These are phyloP conservation scores for Macadamia integrifolia DNA, from an alignment of 164 flowering plant species.

Conservation along the genomic window DNA sequence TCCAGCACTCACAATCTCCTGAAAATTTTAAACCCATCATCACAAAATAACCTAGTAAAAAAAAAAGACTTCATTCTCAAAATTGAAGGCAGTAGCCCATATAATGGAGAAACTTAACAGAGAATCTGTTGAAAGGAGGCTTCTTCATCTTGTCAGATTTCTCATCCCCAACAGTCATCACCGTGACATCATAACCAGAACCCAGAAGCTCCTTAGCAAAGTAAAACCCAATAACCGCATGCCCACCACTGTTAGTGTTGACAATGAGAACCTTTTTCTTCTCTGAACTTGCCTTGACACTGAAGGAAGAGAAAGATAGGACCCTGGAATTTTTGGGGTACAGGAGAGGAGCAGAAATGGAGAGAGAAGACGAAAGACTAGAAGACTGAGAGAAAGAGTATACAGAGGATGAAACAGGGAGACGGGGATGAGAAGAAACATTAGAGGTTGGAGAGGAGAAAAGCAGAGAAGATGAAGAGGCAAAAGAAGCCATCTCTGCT, in stretches of 20 bases:
- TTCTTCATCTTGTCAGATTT: constrained; percentile 95
- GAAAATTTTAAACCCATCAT: constrained; percentile 10
- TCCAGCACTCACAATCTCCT: constrained; percentile 84
- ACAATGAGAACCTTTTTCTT: constrained; percentile 91
- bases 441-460: constrained; percentile 27
- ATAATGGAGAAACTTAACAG: constrained; percentile 33
- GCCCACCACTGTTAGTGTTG: constrained; percentile 92
- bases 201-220: constrained; percentile 87
- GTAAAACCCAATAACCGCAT: constrained; percentile 90
- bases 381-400: constrained; percentile 19
- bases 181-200: constrained; percentile 82
- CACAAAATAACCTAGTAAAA: not conserved
- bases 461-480: constrained; percentile 42
- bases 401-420: constrained; percentile 22
- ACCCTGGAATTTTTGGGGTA: constrained; percentile 13
- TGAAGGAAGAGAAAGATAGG: constrained; percentile 23
- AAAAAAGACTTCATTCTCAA: not conserved
- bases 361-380: constrained; percentile 28
- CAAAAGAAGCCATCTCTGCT: constrained; percentile 37
- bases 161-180: constrained; percentile 87
- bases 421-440: constrained; percentile 23
- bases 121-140: constrained; percentile 86
- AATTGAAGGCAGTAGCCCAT: not conserved
- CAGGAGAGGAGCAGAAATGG: constrained; percentile 27
- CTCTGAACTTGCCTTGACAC: constrained; percentile 38